Base-by-base conservation (phyloP, 805 yeast species). In the Jamesozyma gamospora region DNA sequence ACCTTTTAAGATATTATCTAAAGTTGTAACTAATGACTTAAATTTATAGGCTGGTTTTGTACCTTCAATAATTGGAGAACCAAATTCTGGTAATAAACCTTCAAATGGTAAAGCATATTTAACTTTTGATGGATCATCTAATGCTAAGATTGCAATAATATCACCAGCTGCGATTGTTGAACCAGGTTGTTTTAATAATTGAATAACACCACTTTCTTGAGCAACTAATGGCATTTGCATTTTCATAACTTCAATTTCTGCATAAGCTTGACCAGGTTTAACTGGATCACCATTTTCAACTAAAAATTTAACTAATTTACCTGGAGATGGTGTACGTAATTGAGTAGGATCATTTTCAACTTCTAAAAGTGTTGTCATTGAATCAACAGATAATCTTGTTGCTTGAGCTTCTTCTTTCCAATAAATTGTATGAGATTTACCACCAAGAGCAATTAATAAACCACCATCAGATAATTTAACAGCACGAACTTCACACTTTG, bases 231-330 rank as follows among this genome's bases (percentile, higher is more conserved):
- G 96, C 96, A 92, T 92, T 65, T 88, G 87, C 98, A 92, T 92
- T 66, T 92, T 92, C 99, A 92, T 92, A 50, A 92, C 98, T 68
- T 92, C 99, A 42, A 92, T 96, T 68, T 92, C 98, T 32, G 98
- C 98, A 57, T 77, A 94, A 34, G 96, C 79, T 66, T 90, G 94
- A 45, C 97, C 97, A 44, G 92, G 78, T 38, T 64, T 66, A 52
- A 92, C 75, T 56, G 90, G 97, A 48, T 90, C 98, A 50, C 98
- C 98, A 52, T 80, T 82, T 58, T 94, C 97, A 45, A 92, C 95
- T 51, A 92, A 70, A 61, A 79, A 92, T 60, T 85, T 85, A 46
- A 90, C 95, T 50, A 92, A 74, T 67, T 92, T 92, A 71, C 99
- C 99, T 40, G 98, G 99, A 24, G 98, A 92, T 34, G 98, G 98